Conservation (phyloP, 805 yeast species). For the Candida alai region DNA sequence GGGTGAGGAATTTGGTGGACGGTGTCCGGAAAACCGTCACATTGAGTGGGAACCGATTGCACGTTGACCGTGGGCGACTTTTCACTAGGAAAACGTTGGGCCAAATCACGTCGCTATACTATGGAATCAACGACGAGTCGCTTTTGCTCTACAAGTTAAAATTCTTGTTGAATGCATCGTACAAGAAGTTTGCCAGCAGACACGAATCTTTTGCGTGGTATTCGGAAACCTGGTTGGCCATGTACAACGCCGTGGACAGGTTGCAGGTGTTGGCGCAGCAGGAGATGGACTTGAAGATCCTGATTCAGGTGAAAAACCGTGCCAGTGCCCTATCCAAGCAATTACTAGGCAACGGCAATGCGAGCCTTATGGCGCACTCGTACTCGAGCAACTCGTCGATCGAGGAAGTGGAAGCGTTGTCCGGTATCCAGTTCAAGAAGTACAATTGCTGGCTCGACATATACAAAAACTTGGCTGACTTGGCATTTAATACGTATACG, state of each 20-base stretch:
- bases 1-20: conserved; percentile 35
- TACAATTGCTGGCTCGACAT: conserved; percentile 36
- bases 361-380: conserved; percentile 8
- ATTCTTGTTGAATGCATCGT: conserved; percentile 35
- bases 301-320: conserved; percentile 56
- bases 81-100: conserved; percentile 45
- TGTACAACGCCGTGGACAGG: conserved; percentile 47
- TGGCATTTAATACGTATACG: conserved; percentile 39
- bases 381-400: conserved; percentile 12
- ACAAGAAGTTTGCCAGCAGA: conserved; percentile 39
- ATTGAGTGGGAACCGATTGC: conserved; percentile 13
- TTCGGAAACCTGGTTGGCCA: conserved; percentile 54
- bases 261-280: conserved; percentile 40
- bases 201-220: conserved; percentile 73
- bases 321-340: conserved; percentile 45
- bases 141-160: conserved; percentile 52
- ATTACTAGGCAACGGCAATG: conserved; percentile 23
- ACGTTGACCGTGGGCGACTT: conserved; percentile 14
- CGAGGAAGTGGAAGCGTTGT: conserved; percentile 21
- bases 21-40: conserved; percentile 20
- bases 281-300: conserved; percentile 53
- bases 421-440: conserved; percentile 35
- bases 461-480: conserved; percentile 36
- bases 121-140: conserved; percentile 63
- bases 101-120: conserved; percentile 55